A percentile compares a stretch with the other conserved stretches of the same genome.
Conservation (phyloP, 2,329 filamentous ascomycete genomes). For the Fusarium pseudoanthophilum region DNA sequence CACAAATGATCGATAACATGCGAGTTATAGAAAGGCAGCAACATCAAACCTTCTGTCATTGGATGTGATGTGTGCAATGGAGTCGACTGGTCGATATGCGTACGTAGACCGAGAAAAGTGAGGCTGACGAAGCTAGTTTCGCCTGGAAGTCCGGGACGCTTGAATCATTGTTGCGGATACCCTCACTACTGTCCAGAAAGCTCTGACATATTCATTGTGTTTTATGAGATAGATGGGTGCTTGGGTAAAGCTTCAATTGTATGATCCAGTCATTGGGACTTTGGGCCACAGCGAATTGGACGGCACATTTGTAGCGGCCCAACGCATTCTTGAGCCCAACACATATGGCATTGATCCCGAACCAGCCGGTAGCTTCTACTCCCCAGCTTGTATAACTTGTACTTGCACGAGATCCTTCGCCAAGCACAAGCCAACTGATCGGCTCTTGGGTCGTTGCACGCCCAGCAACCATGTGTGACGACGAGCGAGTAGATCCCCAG, state of each 20-base stretch:
- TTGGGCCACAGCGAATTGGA: background rate
- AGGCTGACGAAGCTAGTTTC: constrained; percentile 21
- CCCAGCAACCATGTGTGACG: background rate
- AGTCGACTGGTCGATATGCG: background rate
- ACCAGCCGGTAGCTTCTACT: background rate
- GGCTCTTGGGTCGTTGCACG: background rate
- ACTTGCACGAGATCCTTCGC: background rate
- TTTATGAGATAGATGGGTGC: background rate
- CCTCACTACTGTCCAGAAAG: background rate
- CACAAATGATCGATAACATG: constrained; percentile 2
- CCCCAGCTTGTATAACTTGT: background rate
- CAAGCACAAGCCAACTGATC: constrained; percentile 2
- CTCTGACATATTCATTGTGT: background rate
- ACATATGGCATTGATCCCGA: background rate
- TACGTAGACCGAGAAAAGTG: constrained; percentile 9
- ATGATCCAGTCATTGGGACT: background rate
- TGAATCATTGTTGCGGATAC: constrained; percentile 6
- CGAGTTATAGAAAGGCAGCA: background rate
- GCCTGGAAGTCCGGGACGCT: background rate
- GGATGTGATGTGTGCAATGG: background rate
- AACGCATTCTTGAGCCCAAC: constrained; percentile 10
- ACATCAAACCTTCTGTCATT: constrained; percentile 7
- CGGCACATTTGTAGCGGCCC: constrained; percentile 7
- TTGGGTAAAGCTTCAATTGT: background rate
- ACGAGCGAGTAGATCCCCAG: background rate